phyloP scores from a whole-genome alignment of 805 yeast genomes.

The Nakazawaea ishiwadae region DNA sequence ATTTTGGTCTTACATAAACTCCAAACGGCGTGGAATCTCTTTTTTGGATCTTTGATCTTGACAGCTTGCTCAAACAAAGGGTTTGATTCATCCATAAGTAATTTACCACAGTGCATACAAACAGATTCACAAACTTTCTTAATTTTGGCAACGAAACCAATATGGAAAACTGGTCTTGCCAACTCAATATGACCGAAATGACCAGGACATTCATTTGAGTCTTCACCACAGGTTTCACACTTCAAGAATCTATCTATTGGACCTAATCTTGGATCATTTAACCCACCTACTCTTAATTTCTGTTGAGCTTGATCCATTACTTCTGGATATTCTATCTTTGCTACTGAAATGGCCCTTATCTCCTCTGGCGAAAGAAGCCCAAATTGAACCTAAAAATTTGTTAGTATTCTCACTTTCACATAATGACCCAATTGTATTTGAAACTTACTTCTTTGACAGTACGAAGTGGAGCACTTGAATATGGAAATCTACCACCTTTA shows the following conservation, averaged over 20 bases:
- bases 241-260: conserved; percentile 95
- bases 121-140: conserved; percentile 95
- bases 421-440: not conserved
- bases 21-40: conserved; percentile 97
- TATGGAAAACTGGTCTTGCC: conserved; percentile 97
- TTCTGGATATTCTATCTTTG: conserved; percentile 96
- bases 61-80: conserved; percentile 83
- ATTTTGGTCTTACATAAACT: conserved; percentile 82
- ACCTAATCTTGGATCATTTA: conserved; percentile 95
- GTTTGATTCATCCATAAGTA: conserved; percentile 79
- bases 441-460: conserved; percentile 86
- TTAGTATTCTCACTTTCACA: conserved; percentile 10
- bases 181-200: conserved; percentile 98
- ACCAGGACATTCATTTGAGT: conserved; percentile 99
- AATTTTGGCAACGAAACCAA: conserved; percentile 90
- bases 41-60: conserved; percentile 87
- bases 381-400: conserved; percentile 66
- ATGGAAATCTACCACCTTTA: conserved; percentile 52
- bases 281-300: conserved; percentile 94
- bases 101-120: conserved; percentile 98
- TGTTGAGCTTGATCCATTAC: conserved; percentile 98
- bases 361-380: conserved; percentile 98
- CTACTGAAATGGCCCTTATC: conserved; percentile 94
- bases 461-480: conserved; percentile 97
- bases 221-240: conserved; percentile 99